Base-by-base conservation (phyloP, 192 early-diverging fungal species). In the Gorgonomyces haynaldii region DNA sequence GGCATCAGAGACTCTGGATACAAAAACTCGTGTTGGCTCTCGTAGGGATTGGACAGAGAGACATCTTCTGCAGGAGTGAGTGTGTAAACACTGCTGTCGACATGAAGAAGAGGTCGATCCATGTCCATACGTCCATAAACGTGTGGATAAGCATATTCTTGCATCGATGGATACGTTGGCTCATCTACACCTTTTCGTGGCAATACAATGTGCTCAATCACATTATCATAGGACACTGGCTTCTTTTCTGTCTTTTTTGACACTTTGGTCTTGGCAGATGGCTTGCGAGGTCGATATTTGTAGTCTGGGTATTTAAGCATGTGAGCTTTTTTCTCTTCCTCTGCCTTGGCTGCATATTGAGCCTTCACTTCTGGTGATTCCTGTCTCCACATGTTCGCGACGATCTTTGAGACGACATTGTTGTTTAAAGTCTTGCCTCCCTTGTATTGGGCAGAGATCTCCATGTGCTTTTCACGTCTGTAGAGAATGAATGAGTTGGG, bases 401-500 rank as follows among this genome's bases (percentile, higher is more conserved):
- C 66, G 27, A 78, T 67, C 53, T 78, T 78, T 19, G 60, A 64
- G 24, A 78, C 65, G 21, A 70, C 67, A 42, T 70, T 70, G 59
- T 73, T 78, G 42, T 65, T 67, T 43, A 73, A 53, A 5, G 55
- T 55, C 31, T 56, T 45, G 35, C 51, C 50, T 13, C 65, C 65
- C 16, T 41, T 59, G 44, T 56, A 52, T 44, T 70, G 55, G 22
- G 61, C 42, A 37, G 62, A 56, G 19, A 78, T 55, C 5, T 69
- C 57, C 4, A 58, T 57, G 43, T 78, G 74, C 36, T 78, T 78
- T 37, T 78, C 74, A 24, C 61, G 56, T 9, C 74, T 60, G 58
- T 78, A 78, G 50, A 72, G 58, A 28, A 78, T 78, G 46, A 72
- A 78, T 0, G 67, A 65, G 56, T 78, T 78, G 13, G 65, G 56